A percentile compares a stretch with the other conserved stretches of the same genome.
These are phyloP conservation scores for Mantamonas sphyraenae DNA, from an alignment of 78 protist genomes.

Conservation along the genomic window DNA sequence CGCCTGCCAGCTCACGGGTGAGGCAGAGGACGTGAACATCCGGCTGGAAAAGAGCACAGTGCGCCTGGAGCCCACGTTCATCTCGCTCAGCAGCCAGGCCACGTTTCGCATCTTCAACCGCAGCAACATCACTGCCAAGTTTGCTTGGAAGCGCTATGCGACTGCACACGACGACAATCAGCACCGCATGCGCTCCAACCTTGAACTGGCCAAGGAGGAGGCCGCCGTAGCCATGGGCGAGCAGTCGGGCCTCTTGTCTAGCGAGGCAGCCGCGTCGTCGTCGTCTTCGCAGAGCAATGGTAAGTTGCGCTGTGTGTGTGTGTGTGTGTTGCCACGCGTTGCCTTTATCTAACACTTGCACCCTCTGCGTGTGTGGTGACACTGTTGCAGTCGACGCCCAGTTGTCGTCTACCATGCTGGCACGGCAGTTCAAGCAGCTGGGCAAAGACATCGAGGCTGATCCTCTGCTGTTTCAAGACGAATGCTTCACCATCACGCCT, in stretches of 20 bases:
- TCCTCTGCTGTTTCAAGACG: slow-evolving; percentile 11
- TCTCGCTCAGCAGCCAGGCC: slow-evolving; percentile 16
- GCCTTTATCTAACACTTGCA: not conserved
- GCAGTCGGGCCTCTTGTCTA: too few species aligned
- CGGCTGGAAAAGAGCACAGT: slow-evolving; percentile 18
- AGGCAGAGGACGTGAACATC: slow-evolving; percentile 14
- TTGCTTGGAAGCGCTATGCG: slow-evolving; percentile 8
- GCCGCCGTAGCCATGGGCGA: too few species aligned
- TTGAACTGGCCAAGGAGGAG: not conserved
- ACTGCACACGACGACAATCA: slow-evolving; percentile 12
- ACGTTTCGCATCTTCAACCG: slow-evolving; percentile 34
- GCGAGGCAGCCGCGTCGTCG: too few species aligned
- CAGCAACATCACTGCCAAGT: slow-evolving; percentile 3
- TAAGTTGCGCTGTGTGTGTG: too few species aligned
- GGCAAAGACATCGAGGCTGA: not conserved
- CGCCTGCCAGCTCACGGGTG: slow-evolving; percentile 2
- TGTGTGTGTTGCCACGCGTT: too few species aligned
- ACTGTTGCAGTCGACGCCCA: too few species aligned
- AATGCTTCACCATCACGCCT: slow-evolving; percentile 40
- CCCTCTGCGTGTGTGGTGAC: too few species aligned
- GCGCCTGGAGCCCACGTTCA: slow-evolving; percentile 29
- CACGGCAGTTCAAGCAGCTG: not conserved
- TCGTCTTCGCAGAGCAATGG: too few species aligned
- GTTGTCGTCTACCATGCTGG: too few species aligned
- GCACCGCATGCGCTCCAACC: too few species aligned